Evolutionary conservation across 2,329 filamentous ascomycete species (phyloP).

Genomic region (Neofusicoccum ribis): DNA sequence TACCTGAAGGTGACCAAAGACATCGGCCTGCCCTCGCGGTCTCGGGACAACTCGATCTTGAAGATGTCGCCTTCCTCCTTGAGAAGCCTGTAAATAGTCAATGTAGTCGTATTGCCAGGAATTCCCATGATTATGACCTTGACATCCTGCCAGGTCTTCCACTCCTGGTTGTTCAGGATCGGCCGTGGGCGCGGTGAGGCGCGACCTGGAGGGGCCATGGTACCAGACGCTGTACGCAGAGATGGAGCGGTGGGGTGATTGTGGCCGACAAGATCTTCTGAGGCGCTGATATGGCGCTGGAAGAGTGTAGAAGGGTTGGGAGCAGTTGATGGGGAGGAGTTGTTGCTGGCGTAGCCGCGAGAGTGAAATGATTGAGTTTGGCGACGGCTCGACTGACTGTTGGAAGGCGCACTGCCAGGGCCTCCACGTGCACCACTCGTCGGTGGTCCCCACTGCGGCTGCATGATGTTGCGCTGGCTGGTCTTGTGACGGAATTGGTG

Average conservation of each 20-base stretch:
- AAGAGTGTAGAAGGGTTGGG: no score
- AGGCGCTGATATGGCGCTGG: not conserved
- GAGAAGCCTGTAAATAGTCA: slow-evolving; percentile 24
- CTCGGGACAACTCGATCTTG: slow-evolving; percentile 30
- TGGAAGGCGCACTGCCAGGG: not conserved
- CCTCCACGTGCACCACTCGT: not conserved
- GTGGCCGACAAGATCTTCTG: not conserved
- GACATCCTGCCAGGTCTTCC: slow-evolving; percentile 21
- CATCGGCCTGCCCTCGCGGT: not conserved
- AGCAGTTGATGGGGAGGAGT: not conserved
- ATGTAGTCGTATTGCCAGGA: slow-evolving; percentile 22
- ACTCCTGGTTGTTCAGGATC: not conserved
- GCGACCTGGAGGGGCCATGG: not conserved
- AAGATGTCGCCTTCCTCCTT: slow-evolving; percentile 29
- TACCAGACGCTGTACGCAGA: not conserved
- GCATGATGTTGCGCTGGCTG: not conserved
- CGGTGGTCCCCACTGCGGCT: no score
- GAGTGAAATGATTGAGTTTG: not conserved
- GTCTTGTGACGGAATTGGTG: not conserved
- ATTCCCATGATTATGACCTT: slow-evolving; percentile 22
- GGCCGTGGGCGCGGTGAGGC: not conserved
- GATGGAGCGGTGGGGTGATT: not conserved
- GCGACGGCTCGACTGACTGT: not conserved
- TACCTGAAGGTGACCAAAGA: slow-evolving; percentile 11
- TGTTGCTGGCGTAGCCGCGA: no score